These are phyloP conservation scores for Magnolia kwangsiensis DNA, from an alignment of 164 flowering plant species.

Conservation along the genomic window DNA sequence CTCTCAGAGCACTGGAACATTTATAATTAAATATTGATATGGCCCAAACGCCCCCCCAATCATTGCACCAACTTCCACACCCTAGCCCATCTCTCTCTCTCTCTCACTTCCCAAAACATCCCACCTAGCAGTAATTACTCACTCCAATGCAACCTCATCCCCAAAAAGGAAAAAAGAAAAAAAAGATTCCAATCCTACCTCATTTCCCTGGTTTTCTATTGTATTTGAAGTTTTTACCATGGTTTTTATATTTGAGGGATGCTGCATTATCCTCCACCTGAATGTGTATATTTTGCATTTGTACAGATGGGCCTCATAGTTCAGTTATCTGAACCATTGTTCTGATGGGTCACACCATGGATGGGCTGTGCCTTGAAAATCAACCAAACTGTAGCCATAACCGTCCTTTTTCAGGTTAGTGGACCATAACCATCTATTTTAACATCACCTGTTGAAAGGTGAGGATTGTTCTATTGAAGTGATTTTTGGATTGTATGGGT, in stretches of 20 bases:
- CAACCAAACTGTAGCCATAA: background rate
- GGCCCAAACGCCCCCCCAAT: constrained; percentile 13
- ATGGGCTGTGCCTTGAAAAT: background rate
- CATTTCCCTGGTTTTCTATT: background rate
- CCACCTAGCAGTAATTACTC: constrained; percentile 4
- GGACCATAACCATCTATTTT: no score
- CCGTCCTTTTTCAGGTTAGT: no score
- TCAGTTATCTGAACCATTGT: no score
- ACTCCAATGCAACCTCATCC: background rate
- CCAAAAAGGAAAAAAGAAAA: no score
- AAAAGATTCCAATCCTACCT: background rate
- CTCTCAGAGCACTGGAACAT: background rate
- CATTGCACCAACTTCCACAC: constrained; percentile 22
- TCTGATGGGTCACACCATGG: no score
- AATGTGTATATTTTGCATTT: background rate
- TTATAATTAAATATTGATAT: constrained; percentile 10
- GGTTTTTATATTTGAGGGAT: background rate
- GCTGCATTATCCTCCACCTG: background rate
- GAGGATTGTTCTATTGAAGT: no score
- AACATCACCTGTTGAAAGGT: no score
- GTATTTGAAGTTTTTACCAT: background rate
- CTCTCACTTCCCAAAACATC: constrained; percentile 7
- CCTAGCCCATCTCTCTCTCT: background rate
- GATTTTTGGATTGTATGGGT: no score
- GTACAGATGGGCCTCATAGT: background rate